A percentile compares a stretch with the other conserved stretches of the same genome.
phyloP scores from a whole-genome alignment of 306 rosid genomes.

The Rosa rugosa region DNA sequence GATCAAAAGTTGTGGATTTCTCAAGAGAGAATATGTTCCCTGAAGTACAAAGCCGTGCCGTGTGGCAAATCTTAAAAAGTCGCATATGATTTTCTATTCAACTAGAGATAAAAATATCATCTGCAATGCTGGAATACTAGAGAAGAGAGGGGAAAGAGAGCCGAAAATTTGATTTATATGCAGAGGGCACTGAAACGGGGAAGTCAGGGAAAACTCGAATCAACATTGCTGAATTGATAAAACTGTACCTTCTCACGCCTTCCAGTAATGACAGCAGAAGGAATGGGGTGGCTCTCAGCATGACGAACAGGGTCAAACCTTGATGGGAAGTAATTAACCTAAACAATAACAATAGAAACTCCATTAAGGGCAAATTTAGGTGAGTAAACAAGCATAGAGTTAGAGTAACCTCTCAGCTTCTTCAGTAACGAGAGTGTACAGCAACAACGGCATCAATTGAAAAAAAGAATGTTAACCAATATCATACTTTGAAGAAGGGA shows the following conservation, averaged over 20 bases:
- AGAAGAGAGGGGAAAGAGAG: not conserved
- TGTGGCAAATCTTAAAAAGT: not conserved
- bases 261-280: slow-evolving; percentile 46
- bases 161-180: not conserved
- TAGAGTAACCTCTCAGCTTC: slow-evolving; percentile 2
- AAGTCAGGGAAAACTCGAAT: not conserved
- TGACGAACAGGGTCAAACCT: slow-evolving; percentile 78
- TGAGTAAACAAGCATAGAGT: not conserved
- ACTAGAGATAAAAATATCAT: not conserved
- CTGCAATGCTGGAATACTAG: not conserved
- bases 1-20: not conserved
- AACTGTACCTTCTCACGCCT: slow-evolving; percentile 77
- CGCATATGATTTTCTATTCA: not conserved
- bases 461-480: not conserved
- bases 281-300: slow-evolving; percentile 72
- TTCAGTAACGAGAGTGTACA: not conserved
- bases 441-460: not conserved
- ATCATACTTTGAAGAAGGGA: not conserved
- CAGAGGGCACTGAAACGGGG: not conserved
- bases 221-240: not conserved
- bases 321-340: slow-evolving; percentile 95
- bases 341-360: slow-evolving; percentile 21
- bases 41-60: not conserved
- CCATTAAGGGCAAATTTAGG: slow-evolving; percentile 7
- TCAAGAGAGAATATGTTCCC: not conserved